These are phyloP conservation scores for Exophiala aquamarina DNA, from an alignment of 2,329 filamentous ascomycete species.

Conservation along the genomic window DNA sequence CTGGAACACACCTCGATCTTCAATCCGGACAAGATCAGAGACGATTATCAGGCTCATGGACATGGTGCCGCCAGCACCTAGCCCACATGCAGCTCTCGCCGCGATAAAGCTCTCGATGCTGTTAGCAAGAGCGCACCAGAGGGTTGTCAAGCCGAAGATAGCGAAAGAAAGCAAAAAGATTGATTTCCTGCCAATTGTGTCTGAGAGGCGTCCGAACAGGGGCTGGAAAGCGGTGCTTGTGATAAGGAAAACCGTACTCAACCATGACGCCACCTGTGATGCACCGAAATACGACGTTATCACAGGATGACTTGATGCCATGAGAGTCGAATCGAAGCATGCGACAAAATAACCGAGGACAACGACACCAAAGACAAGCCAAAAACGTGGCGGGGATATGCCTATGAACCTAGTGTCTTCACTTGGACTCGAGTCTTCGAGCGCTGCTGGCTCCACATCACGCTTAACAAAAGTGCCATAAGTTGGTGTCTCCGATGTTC, in stretches of 20 bases:
- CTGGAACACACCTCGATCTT: conserved; percentile 72
- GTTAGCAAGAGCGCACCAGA: conserved; percentile 61
- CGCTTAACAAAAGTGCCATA: conserved; percentile 13
- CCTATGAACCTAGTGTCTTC: conserved; percentile 16
- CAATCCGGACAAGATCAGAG: conserved; percentile 59
- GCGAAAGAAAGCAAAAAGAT: conserved; percentile 65
- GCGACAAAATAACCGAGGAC: conserved; percentile 56
- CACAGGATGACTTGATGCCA: conserved; percentile 77
- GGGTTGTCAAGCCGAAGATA: conserved; percentile 65
- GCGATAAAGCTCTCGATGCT: conserved; percentile 66
- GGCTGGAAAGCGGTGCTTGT: conserved; percentile 78
- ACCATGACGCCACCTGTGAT: conserved; percentile 77
- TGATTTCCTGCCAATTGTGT: conserved; percentile 61
- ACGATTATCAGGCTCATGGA: conserved; percentile 66
- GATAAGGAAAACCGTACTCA: conserved; percentile 75
- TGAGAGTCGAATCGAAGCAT: conserved; percentile 74
- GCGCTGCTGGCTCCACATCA: background rate
- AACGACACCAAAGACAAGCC: conserved; percentile 62
- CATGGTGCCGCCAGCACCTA: conserved; percentile 71
- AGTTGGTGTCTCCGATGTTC: background rate
- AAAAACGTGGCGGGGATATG: conserved; percentile 49
- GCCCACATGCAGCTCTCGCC: conserved; percentile 59
- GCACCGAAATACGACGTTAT: conserved; percentile 77
- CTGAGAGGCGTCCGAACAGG: conserved; percentile 68
- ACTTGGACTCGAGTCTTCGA: background rate